Evolutionary conservation across 2,329 filamentous ascomycete species (phyloP), one percentile per base, ranked within the genome.

Genomic region (Claviceps sp.): DNA sequence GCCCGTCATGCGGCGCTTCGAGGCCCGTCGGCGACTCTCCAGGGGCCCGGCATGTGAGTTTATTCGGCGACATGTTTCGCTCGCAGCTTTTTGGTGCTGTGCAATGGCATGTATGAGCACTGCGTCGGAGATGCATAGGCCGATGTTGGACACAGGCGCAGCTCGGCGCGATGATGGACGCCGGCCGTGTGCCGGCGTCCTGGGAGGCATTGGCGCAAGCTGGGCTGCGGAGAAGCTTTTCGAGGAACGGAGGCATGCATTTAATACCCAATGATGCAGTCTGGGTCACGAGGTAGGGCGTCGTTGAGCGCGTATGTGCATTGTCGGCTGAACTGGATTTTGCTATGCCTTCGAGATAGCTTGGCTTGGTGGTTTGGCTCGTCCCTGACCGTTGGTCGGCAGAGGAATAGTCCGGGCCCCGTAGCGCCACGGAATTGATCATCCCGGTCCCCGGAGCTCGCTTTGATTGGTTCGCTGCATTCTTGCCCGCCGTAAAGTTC

Each of bases 1-100:
- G 50, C 71, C 76, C 19, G 73, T 75, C 70, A 81, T 77, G 50
- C 71, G 72, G 52, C 78, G 72, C 60, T 71, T 78, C 39, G 76
- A 75, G 19, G 74, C 59, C 6, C 77, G 71, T 34, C 74, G 75
- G 34, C 75, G 72, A 59, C 70, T 73, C 63, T 81, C 78, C 56
- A 81, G 67, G 1, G 77, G 77, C 0, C 77, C 78, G 0, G 74
- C 73, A 6, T 73, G 67, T 26, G 72, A 75, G 58, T 67, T 70
- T 13, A 72, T 55, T 34, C 54, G 58, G 47, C 70, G 63, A 24
- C 56, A 55, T 4, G 59, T 50, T 11, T 53, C 51, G 5, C 53
- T 16, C n/a, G 52, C 54, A 7, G 56, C 47, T 19, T 60, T 60
- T n/a, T 59, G 56, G 19, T 61, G 66, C 45, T 59, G 61, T 37